Evolutionary conservation across 2,329 filamentous ascomycete species (phyloP), one percentile per base, ranked within the genome.

Genomic region (Botrytis elliptica): DNA sequence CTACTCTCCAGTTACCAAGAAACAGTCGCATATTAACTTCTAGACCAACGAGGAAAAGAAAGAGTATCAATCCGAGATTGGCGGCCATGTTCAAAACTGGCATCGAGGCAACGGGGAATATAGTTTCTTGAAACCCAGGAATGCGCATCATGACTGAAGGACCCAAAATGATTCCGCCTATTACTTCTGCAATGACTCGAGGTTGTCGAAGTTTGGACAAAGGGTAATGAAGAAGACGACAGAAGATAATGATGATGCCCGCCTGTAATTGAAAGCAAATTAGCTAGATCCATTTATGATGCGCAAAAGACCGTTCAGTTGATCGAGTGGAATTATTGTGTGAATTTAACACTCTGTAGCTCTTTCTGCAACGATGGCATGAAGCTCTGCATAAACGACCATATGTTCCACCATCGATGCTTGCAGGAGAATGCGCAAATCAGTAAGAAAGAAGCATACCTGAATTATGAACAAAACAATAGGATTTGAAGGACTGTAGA

Each of bases 131-230:
- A 84, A 97, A 97, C 57, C 91, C 90, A 1, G 93, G 93, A 36
- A 97, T 94, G 70, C 92, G 90, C 79, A 94, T 94, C 89, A 97
- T 92, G 36, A 97, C 92, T 0, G 94, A 96, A 1, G 94, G 94
- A 5, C 94, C 94, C 1, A 97, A 87, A 55, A 97, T 82, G 79
- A 96, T 93, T 71, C 93, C 93, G n/a, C 92, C 92, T 72, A 95
- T 89, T 74, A 96, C 93, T 83, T 96, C 93, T 68, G 93, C 91
- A 78, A 96, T 95, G 77, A 96, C 93, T 65, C 92, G 89, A 76
- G 93, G 93, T 80, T 96, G 93, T 73, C 92, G 90, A 68, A 96
- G 86, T 79, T 90, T 91, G 77, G 91, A 91, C 8, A 95, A 87
- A 16, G 93, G 93, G 84, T 88, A 94, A 81, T 95, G 92, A 33